phyloP scores from a whole-genome alignment of 2,329 filamentous ascomycete species.

The Mollisia scopiformis region DNA sequence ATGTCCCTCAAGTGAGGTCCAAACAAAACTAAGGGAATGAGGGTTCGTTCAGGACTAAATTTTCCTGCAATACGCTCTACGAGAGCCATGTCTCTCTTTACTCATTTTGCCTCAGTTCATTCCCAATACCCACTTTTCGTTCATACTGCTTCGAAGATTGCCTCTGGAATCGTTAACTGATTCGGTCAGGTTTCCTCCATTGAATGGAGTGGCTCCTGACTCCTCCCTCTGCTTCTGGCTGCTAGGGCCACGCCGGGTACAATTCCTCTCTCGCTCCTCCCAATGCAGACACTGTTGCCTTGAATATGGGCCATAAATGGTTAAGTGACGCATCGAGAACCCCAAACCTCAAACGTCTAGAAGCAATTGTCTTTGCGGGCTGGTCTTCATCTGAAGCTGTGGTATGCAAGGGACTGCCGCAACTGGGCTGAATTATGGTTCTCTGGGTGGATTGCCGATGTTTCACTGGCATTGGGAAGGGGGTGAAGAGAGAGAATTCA shows the following conservation, averaged over 20 bases:
- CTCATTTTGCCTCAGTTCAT: too few species aligned
- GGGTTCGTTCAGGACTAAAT: too few species aligned
- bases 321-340: neutral
- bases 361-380: neutral
- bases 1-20: neutral
- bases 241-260: too few species aligned
- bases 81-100: too few species aligned
- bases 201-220: too few species aligned
- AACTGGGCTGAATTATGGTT: constrained; percentile 9
- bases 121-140: too few species aligned
- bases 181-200: too few species aligned
- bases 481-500: neutral
- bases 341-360: neutral
- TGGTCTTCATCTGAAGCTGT: constrained; percentile 6
- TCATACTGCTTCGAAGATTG: too few species aligned
- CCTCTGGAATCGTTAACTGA: too few species aligned
- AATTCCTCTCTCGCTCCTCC: neutral
- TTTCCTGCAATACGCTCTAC: too few species aligned
- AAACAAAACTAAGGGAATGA: neutral
- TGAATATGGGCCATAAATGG: neutral
- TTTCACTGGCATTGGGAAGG: constrained; percentile 5
- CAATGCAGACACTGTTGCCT: neutral
- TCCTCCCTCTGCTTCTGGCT: too few species aligned
- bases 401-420: constrained; percentile 10
- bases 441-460: constrained; percentile 2